A percentile compares a stretch with the other conserved stretches of the same genome.
Conservation (phyloP, 805 yeast genomes). For the Priceomyces medius region DNA sequence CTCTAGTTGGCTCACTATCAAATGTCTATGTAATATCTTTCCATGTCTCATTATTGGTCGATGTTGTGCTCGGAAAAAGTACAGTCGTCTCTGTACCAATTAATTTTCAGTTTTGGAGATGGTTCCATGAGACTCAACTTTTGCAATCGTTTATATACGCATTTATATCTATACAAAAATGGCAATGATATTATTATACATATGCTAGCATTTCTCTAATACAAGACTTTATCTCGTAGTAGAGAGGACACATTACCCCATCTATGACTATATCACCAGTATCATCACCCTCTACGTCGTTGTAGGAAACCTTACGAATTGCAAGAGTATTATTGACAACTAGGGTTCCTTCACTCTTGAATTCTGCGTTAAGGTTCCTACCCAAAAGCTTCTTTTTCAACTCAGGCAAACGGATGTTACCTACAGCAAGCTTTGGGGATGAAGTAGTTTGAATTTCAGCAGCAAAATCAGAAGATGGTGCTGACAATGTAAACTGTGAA, state of each 20-base stretch:
- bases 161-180: neutral
- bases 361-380: slow-evolving; percentile 73
- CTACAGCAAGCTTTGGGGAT: slow-evolving; percentile 63
- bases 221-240: slow-evolving; percentile 71
- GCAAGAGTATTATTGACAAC: slow-evolving; percentile 79
- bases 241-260: slow-evolving; percentile 72
- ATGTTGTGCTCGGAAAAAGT: neutral
- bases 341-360: slow-evolving; percentile 88
- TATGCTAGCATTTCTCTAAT: slow-evolving; percentile 75
- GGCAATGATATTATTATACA: slow-evolving; percentile 40
- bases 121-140: neutral
- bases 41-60: slow-evolving; percentile 2
- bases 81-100: no score
- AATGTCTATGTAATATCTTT: slow-evolving; percentile 1
- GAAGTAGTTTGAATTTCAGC: neutral
- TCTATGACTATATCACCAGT: slow-evolving; percentile 86
- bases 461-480: slow-evolving; percentile 13
- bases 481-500: slow-evolving; percentile 31
- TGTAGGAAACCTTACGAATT: slow-evolving; percentile 60
- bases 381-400: slow-evolving; percentile 61
- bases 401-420: slow-evolving; percentile 83
- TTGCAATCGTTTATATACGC: slow-evolving; percentile 1
- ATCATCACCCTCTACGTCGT: slow-evolving; percentile 41
- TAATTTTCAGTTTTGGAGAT: neutral
- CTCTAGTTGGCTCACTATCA: neutral